Evolutionary conservation across 1,139 yeast genomes (phyloP), one percentile per base, ranked within the genome.

Genomic region (Yamadazyma blattariae): DNA sequence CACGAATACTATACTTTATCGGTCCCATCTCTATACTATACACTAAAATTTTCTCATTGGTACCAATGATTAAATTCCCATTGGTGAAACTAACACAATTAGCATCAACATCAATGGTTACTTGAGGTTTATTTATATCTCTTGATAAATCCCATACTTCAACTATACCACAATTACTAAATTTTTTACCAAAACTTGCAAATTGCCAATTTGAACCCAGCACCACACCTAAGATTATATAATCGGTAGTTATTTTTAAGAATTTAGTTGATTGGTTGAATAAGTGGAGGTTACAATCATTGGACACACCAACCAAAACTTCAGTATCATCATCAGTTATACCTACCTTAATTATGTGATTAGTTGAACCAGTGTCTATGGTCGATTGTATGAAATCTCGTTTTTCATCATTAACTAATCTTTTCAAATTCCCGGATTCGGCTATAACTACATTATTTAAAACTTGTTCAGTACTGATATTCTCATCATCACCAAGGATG

Each of bases 91-190:
- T 25, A 8, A 29, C 25, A 15, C 27, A 19, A 12, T 14, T 19
- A 14, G 21, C 18, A 10, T 29, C 23, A 16, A 12, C 14, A 9
- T 21, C 10, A 9, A 29, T 13, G 13, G 17, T 8, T 4, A 29
- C 20, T 4, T 12, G 7, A 21, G 27, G 13, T 7, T 9, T 7
- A 29, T 19, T 14, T 8, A 64, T 34, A 38, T 59, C 65, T 11
- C 44, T 50, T 7, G 54, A 49, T 26, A 81, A 52, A 48, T 80
- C 79, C 84, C 84, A 80, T 16, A 77, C 55, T 38, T 77, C 76
- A n/a, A 79, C 47, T 11, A 57, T 47, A 1, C 78, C 66, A 1
- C 42, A 27, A 21, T 39, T 34, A 18, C 33, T 30, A 12, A 38
- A 11, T 14, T 64, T 56, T 16, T 47, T 46, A 5, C 78, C 79